Percentiles rank a stretch among this genome's conserved stretches.
phyloP scores from a whole-genome alignment of 164 flowering plant genomes.

The Brasenia schreberi region DNA sequence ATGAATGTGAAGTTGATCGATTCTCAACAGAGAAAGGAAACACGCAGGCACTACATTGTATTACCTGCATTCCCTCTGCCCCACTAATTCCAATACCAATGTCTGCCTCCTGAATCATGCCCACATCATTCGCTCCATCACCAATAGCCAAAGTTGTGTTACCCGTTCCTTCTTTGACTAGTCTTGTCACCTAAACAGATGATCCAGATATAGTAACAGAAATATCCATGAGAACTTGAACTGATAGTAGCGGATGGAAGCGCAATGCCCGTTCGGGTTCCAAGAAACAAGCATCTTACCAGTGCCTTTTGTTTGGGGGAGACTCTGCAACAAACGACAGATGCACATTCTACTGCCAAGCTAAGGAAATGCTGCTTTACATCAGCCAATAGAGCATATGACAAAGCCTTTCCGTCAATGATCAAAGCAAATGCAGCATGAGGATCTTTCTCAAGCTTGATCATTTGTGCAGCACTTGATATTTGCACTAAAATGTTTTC shows the following conservation, averaged over 20 bases:
- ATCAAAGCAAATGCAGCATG: slow-evolving; percentile 39
- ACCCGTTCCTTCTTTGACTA: slow-evolving; percentile 37
- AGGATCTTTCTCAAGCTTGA: slow-evolving; percentile 7
- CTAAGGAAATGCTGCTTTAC: slow-evolving; percentile 34
- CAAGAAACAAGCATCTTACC: slow-evolving; percentile 19
- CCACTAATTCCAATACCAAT: slow-evolving; percentile 66
- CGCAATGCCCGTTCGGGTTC: no score
- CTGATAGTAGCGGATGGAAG: no score
- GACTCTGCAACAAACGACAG: slow-evolving; percentile 61
- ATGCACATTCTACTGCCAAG: slow-evolving; percentile 47
- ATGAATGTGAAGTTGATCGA: no score
- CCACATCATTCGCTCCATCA: slow-evolving; percentile 9
- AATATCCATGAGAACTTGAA: no score
- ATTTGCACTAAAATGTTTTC: slow-evolving; percentile 34
- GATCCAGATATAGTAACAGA: background rate
- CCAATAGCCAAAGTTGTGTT: slow-evolving; percentile 57
- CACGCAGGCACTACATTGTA: background rate
- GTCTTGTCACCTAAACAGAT: slow-evolving; percentile 28
- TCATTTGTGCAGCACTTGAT: slow-evolving; percentile 13
- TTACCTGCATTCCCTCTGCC: slow-evolving; percentile 72
- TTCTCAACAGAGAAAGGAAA: no score
- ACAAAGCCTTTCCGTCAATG: slow-evolving; percentile 52
- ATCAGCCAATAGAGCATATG: slow-evolving; percentile 28
- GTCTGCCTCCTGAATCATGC: slow-evolving; percentile 69
- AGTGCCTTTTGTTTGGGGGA: slow-evolving; percentile 72